Base-by-base conservation (phyloP, 306 rosid genomes). In the Citrullus mucosospermus region DNA sequence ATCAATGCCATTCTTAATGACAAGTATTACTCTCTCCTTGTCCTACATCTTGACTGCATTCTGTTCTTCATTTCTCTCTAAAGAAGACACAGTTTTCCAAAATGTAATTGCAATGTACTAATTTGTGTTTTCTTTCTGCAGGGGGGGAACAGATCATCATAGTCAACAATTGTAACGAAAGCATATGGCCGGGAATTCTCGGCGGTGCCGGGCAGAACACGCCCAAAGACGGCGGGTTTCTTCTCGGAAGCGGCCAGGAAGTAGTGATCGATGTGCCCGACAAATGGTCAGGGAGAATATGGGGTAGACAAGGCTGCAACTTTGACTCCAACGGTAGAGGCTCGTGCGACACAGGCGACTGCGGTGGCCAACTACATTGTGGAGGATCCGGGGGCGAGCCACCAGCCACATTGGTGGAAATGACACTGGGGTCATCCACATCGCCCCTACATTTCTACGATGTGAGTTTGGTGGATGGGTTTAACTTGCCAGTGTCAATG, bases 261-360 rank as follows among this genome's bases (percentile, higher is more conserved):
- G 78, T 82, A 43, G 96, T 92, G 0, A 77, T 92, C 13, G 93
- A 87, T 16, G 86, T 87, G 7, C 84, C 87, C 13, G 93, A 90
- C 5, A 92, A 92, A n/a, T 95, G 98, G 98, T 95, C 98, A 16
- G 98, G 98, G 2, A 85, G 98, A 78, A 90, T 95, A 43, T 95
- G 97, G 98, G 97, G 92, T 0, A 86, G 98, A 80, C 97, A 92
- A 48, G 98, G 94, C 22, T 95, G 98, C 57, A 74, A 22, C 79
- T 95, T 95, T 48, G 91, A 91, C 83, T 71, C 68, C 14, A 79
- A 78, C 9, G 97, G 96, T 12, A 83, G 85, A 56, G 98, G 98
- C 1, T 80, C 84, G 4, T 95, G 98, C 46, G 77, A 75, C 75
- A 92, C 97, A 0, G 97, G 98, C 4, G 97, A 95, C 53, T 95